These are phyloP conservation scores for Suillus americanus DNA, from an alignment of 768 basidiomycete species.

Conservation along the genomic window DNA sequence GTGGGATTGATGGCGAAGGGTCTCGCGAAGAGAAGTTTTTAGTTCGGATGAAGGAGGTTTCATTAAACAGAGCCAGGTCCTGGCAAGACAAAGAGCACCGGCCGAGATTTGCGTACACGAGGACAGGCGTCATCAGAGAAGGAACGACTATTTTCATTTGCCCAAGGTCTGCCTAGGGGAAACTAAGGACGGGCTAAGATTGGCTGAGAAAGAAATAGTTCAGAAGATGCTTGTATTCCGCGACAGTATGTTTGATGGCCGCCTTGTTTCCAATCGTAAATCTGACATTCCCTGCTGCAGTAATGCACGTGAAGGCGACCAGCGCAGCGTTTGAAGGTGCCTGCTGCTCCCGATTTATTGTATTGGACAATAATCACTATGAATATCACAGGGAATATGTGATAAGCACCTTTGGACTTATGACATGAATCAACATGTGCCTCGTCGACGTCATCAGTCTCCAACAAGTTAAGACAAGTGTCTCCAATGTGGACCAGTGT, in stretches of 20 bases:
- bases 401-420: conserved; percentile 20
- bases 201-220: background rate
- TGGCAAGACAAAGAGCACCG: background rate
- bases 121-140: background rate
- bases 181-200: background rate
- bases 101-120: background rate
- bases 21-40: background rate
- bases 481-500: conserved; percentile 23
- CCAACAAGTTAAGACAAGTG: conserved; percentile 15
- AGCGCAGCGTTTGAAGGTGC: conserved; percentile 26
- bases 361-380: conserved; percentile 17
- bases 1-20: background rate
- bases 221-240: conserved; percentile 19
- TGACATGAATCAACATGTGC: conserved; percentile 25
- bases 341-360: conserved; percentile 22
- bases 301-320: conserved; percentile 31
- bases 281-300: conserved; percentile 31
- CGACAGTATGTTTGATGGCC: conserved; percentile 25
- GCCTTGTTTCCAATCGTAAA: conserved; percentile 29
- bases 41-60: background rate
- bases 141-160: background rate
- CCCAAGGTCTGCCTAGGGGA: background rate
- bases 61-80: background rate
- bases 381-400: background rate
- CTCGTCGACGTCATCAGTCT: conserved; percentile 7